These are phyloP conservation scores for Mucor saturninus DNA, from an alignment of 371 early-diverging fungal species.

Conservation along the genomic window DNA sequence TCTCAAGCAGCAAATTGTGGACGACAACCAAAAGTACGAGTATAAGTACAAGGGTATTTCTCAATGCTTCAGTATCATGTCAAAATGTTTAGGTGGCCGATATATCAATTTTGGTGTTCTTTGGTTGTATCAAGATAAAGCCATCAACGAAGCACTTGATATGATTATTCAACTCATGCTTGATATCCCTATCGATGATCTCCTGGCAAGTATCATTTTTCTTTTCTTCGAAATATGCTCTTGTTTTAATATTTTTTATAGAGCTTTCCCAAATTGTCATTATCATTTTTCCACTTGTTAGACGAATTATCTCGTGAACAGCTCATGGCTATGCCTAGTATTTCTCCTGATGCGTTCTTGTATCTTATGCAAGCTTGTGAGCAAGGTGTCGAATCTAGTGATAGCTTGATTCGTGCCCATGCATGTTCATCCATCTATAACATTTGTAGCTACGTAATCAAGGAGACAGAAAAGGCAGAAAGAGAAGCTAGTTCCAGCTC, in stretches of 20 bases:
- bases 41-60: conserved; percentile 80
- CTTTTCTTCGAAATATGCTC: no score
- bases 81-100: conserved; percentile 74
- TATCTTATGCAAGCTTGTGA: conserved; percentile 69
- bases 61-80: conserved; percentile 76
- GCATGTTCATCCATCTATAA: conserved; percentile 79
- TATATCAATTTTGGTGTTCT: conserved; percentile 95
- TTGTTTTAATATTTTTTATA: conserved; percentile 18
- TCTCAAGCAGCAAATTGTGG: conserved; percentile 34
- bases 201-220: conserved; percentile 59
- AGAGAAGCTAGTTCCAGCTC: conserved; percentile 37
- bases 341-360: conserved; percentile 56
- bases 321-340: conserved; percentile 59
- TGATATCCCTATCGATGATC: conserved; percentile 72
- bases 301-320: conserved; percentile 73
- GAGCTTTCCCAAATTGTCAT: conserved; percentile 70
- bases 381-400: conserved; percentile 59
- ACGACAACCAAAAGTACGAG: conserved; percentile 38
- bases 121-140: conserved; percentile 87
- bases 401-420: conserved; percentile 62
- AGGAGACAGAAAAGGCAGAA: conserved; percentile 52
- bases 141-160: conserved; percentile 73
- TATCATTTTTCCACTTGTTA: conserved; percentile 63
- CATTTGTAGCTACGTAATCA: conserved; percentile 73
- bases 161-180: conserved; percentile 75